These are phyloP conservation scores for Zygnema circumcarinatum DNA, from an alignment of 139 green algal genomes.

Conservation along the genomic window DNA sequence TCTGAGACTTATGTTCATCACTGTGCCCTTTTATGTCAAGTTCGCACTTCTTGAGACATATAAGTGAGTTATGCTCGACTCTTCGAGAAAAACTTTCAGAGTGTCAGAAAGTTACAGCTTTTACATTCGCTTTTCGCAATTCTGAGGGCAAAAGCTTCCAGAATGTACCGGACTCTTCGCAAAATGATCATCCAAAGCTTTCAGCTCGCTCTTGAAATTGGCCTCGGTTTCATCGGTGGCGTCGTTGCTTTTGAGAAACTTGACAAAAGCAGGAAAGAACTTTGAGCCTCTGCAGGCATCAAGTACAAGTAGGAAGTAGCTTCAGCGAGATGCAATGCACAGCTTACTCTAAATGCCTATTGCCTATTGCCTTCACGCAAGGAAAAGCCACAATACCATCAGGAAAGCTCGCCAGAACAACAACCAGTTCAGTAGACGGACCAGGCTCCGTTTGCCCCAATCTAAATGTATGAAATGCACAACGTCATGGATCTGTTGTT, in stretches of 20 bases:
- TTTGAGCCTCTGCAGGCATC: constrained; percentile 68
- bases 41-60: background rate
- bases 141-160: background rate
- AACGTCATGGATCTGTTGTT: too few relatives aligned
- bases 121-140: background rate
- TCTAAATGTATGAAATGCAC: too few relatives aligned
- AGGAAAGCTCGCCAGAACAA: too few relatives aligned
- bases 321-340: too few relatives aligned
- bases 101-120: background rate
- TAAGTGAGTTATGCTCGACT: background rate
- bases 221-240: constrained; percentile 68
- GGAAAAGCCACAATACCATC: too few relatives aligned
- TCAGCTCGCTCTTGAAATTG: constrained; percentile 45
- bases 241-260: constrained; percentile 68
- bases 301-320: too few relatives aligned
- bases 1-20: too few relatives aligned
- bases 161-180: background rate
- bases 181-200: constrained; percentile 9
- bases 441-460: too few relatives aligned
- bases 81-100: background rate
- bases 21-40: background rate
- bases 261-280: constrained; percentile 76
- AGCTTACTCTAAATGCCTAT: too few relatives aligned
- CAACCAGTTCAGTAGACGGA: too few relatives aligned
- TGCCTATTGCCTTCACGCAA: too few relatives aligned